A percentile compares a stretch with the other conserved stretches of the same genome.
Evolutionary conservation across 768 basidiomycete genomes (phyloP).

Genomic region (Boletus pseudo-olivaceus): DNA sequence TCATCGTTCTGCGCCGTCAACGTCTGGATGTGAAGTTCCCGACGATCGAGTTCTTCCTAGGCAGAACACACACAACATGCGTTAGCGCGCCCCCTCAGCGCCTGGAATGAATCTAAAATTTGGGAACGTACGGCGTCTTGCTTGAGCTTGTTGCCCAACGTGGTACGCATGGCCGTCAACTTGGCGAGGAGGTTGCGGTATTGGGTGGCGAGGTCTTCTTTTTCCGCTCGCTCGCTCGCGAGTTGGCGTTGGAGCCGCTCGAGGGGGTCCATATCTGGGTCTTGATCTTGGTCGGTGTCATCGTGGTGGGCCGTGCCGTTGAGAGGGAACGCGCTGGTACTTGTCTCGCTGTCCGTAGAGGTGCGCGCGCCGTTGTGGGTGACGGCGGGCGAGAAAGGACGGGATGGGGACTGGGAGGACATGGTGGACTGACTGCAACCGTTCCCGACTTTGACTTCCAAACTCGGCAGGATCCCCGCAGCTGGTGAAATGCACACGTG

Average conservation of each 20-base stretch:
- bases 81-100: neutral
- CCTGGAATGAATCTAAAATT: neutral
- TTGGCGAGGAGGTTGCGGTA: conserved; percentile 85
- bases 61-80: conserved; percentile 1
- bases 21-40: conserved; percentile 79
- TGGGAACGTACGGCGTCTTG: conserved; percentile 83
- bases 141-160: conserved; percentile 89
- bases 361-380: conserved; percentile 25
- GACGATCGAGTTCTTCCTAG: conserved; percentile 97
- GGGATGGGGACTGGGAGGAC: conserved; percentile 28
- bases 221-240: conserved; percentile 73
- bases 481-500: neutral
- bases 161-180: conserved; percentile 89
- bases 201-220: conserved; percentile 80
- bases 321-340: conserved; percentile 20
- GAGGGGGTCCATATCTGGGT: conserved; percentile 46
- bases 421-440: conserved; percentile 2
- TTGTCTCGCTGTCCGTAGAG: conserved; percentile 45
- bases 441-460: conserved; percentile 8
- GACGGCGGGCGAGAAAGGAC: conserved; percentile 30
- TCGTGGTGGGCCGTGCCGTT: conserved; percentile 36
- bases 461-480: neutral
- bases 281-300: conserved; percentile 42
- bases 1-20: conserved; percentile 78
- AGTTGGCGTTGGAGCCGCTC: conserved; percentile 71